These are phyloP conservation scores for Dorcoceras hygrometricum DNA, from an alignment of 257 asterid genomes.

Conservation along the genomic window DNA sequence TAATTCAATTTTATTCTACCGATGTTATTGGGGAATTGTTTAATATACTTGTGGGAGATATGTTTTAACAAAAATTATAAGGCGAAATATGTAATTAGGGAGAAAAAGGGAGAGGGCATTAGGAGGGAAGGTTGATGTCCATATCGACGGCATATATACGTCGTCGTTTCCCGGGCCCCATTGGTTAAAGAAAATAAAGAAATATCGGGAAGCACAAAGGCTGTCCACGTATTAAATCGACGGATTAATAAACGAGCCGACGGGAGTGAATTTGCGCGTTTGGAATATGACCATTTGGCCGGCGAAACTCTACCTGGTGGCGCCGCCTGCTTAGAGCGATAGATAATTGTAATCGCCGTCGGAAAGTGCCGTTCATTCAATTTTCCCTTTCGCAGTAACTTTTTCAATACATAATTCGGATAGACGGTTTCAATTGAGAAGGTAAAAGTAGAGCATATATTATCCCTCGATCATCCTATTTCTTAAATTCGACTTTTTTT, in stretches of 20 bases:
- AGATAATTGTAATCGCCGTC: neutral
- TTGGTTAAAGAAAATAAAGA: too few species aligned
- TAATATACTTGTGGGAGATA: too few species aligned
- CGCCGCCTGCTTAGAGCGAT: slow-evolving; percentile 24
- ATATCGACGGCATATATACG: neutral
- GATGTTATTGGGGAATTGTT: too few species aligned
- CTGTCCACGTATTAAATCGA: neutral
- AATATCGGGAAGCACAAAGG: neutral
- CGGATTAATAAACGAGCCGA: neutral
- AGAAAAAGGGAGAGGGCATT: slow-evolving; percentile 31
- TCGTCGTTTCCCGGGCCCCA: neutral
- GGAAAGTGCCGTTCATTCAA: slow-evolving; percentile 15
- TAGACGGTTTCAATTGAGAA: slow-evolving; percentile 22
- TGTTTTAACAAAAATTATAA: too few species aligned
- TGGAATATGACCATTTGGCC: slow-evolving; percentile 27
- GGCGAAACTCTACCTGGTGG: slow-evolving; percentile 28
- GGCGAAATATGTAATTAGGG: slow-evolving; percentile 43
- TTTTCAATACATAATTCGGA: slow-evolving; percentile 18
- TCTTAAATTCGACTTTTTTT: slow-evolving; percentile 16
- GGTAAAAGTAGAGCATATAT: slow-evolving; percentile 22
- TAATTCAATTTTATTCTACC: too few species aligned
- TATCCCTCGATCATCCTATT: slow-evolving; percentile 2
- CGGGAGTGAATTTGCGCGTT: slow-evolving; percentile 30
- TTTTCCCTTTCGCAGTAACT: neutral
- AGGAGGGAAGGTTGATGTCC: neutral